Evolutionary conservation across 208 protist genomes (phyloP).

Genomic region (Histomonas meleagridis): DNA sequence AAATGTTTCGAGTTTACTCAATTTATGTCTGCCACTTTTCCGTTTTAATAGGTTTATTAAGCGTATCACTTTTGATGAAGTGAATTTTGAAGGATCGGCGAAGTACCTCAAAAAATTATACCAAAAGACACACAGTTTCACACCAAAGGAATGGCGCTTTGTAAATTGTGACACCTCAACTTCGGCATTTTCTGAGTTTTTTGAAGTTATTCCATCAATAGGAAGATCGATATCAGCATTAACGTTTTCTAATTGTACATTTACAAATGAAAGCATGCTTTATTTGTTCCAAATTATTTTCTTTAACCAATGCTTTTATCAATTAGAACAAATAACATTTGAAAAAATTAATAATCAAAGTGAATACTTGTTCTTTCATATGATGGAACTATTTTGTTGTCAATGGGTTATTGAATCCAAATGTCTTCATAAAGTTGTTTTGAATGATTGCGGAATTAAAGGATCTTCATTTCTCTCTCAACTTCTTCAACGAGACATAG

Average conservation of each 20-base stretch:
- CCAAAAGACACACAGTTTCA: background rate
- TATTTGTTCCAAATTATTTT: background rate
- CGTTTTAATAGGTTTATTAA: background rate
- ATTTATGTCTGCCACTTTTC: background rate
- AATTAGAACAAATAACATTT: background rate
- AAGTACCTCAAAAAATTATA: background rate
- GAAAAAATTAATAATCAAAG: background rate
- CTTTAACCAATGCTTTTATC: background rate
- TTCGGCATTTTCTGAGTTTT: background rate
- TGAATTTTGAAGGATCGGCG: background rate
- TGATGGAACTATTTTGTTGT: background rate
- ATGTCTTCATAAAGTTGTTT: background rate
- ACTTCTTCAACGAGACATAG: background rate
- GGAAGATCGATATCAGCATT: background rate
- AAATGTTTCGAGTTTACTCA: background rate
- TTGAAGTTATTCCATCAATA: background rate
- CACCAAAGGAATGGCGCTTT: background rate
- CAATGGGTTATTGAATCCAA: background rate
- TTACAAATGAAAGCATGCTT: background rate
- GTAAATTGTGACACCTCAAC: background rate
- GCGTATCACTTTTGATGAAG: background rate
- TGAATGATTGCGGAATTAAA: background rate
- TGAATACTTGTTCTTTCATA: background rate
- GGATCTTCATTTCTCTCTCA: background rate
- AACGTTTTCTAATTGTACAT: background rate